A percentile compares a stretch with the other conserved stretches of the same genome.
Conservation (phyloP, 176 grass and related monocot genomes). For the Paspalum notatum region DNA sequence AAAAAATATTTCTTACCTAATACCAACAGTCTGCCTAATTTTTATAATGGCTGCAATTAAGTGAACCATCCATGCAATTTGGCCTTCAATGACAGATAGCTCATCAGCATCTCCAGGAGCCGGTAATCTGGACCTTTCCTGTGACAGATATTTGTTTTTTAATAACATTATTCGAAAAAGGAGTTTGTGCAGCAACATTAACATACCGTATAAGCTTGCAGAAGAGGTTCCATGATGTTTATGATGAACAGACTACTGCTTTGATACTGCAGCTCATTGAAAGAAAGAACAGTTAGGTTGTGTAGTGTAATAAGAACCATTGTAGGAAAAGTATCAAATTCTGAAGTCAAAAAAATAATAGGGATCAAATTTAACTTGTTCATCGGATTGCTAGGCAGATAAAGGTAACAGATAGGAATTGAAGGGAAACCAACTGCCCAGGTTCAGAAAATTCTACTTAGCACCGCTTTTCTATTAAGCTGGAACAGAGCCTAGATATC, state of each 20-base stretch:
- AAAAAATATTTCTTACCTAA: slow-evolving; percentile 54
- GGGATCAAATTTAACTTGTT: slow-evolving; percentile 11
- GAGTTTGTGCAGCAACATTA: slow-evolving; percentile 16
- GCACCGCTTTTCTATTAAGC: background rate
- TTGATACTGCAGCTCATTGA: slow-evolving; percentile 79
- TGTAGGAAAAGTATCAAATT: slow-evolving; percentile 29
- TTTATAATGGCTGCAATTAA: slow-evolving; percentile 97
- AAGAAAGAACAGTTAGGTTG: slow-evolving; percentile 39
- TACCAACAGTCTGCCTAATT: slow-evolving; percentile 76
- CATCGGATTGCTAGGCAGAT: background rate
- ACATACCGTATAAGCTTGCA: slow-evolving; percentile 98
- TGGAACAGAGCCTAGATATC: slow-evolving; percentile 19
- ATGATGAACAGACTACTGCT: slow-evolving; percentile 90
- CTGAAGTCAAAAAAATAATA: background rate
- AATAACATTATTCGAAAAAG: slow-evolving; percentile 11
- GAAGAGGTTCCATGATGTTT: slow-evolving; percentile 99
- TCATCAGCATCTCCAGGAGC: slow-evolving; percentile 74
- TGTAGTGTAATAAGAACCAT: slow-evolving; percentile 28
- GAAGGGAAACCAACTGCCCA: background rate
- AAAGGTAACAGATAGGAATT: background rate
- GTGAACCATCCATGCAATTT: slow-evolving; percentile 97
- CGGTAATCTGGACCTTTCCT: slow-evolving; percentile 89
- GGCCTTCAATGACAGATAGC: slow-evolving; percentile 94
- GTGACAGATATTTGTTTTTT: slow-evolving; percentile 40
- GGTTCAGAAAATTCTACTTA: background rate